Evolutionary conservation across 129 eudicot genomes (phyloP).

Genomic region (Pittosporum tobira): DNA sequence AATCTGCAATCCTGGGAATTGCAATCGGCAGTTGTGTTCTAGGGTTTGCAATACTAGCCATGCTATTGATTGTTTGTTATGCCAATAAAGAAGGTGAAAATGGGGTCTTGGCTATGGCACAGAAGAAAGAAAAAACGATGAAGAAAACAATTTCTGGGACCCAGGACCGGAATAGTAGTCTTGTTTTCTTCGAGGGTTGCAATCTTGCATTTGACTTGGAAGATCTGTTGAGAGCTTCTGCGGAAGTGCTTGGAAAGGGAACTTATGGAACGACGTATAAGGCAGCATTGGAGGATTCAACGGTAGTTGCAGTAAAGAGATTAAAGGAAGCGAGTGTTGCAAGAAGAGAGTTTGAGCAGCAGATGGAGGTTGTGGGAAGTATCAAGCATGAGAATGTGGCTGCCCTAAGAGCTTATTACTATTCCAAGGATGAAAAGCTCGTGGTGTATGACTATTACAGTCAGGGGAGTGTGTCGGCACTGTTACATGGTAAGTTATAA

Average conservation of each 20-base stretch:
- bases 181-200: constrained; percentile 72
- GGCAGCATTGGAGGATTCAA: constrained; percentile 84
- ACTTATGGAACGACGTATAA: constrained; percentile 82
- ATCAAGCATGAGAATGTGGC: constrained; percentile 72
- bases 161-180: constrained; percentile 44
- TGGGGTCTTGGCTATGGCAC: constrained; percentile 21
- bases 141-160: constrained; percentile 40
- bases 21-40: constrained; percentile 44
- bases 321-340: constrained; percentile 60
- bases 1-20: constrained; percentile 63
- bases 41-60: constrained; percentile 45
- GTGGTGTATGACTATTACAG: constrained; percentile 78
- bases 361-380: constrained; percentile 75
- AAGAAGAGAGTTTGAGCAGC: constrained; percentile 79
- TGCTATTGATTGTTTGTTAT: constrained; percentile 34
- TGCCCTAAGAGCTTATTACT: constrained; percentile 80
- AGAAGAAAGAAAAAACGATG: constrained; percentile 27
- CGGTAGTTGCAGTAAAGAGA: constrained; percentile 74
- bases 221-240: constrained; percentile 92
- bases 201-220: constrained; percentile 78
- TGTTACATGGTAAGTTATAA: constrained; percentile 67
- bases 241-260: constrained; percentile 93
- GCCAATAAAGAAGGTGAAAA: constrained; percentile 26
- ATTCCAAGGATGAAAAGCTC: constrained; percentile 92
- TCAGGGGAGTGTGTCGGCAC: constrained; percentile 66